Base-by-base conservation (phyloP, 208 protist species). In the Trypanosoma scelopori region DNA sequence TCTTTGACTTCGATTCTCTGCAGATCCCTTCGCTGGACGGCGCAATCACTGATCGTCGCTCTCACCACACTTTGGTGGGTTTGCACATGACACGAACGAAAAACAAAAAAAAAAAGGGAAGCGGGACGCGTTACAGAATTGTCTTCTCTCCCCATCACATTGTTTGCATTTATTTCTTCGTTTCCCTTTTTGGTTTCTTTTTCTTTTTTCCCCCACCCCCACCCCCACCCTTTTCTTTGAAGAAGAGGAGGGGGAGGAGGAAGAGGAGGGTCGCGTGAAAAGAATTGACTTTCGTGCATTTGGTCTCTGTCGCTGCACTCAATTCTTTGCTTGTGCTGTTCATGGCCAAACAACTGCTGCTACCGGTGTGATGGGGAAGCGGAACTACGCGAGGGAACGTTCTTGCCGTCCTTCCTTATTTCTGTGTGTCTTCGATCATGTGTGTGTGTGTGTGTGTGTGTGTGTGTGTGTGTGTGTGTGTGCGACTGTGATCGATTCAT, bases 31-130 rank as follows among this genome's bases (percentile, higher is more conserved):
- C 49, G n/a, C 18, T 74, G 47, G 50, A 62, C 63, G 16, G 35
- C 47, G 20, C 69, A 74, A 32, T 51, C 53, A 42, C 37, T 68
- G 43, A 6, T 55, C 16, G 42, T 61, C 35, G 60, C 42, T 27
- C 39, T 74, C 35, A 3, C 46, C 25, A 64, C 60, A 25, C 42
- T 74, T n/a, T 74, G 51, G 30, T 74, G 69, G 69, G 59, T 62
- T 9, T 59, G 48, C 37, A 45, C 30, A 7, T 73, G 25, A 65
- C 22, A 22, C 11, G 49, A 5, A 45, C n/a, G 30, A 16, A 43
- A 32, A 43, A 3, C 42, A 25, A 28, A 39, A 45, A 9, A 16
- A 5, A 50, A 20, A 45, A 39, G 16, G 6, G 3, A 15, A 50
- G 37, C 18, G n/a, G n/a, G n/a, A n/a, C n/a, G n/a, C n/a, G n/a